A percentile compares a stretch with the other conserved stretches of the same genome.
These are phyloP conservation scores for Echinosophora koreensis DNA, from an alignment of 306 rosid genomes.

Conservation along the genomic window DNA sequence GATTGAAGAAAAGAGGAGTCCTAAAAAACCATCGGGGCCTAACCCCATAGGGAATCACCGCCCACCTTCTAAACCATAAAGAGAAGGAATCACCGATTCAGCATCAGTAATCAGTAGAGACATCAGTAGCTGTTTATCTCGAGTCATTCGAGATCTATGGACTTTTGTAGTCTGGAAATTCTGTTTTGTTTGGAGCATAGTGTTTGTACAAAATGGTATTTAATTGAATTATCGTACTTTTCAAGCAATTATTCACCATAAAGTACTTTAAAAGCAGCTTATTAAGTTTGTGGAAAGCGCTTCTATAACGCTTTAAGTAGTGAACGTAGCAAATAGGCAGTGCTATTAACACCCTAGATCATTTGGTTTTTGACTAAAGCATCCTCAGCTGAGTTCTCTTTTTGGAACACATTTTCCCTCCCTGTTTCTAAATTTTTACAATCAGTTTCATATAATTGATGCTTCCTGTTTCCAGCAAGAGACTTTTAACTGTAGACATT, in stretches of 20 bases:
- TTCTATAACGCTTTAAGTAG: not conserved
- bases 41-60: constrained; percentile 85
- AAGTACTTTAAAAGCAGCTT: constrained; percentile 1
- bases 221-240: constrained; percentile 44
- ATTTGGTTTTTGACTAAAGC: not conserved
- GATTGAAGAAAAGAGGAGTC: constrained; percentile 62
- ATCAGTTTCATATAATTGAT: not conserved
- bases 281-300: constrained; percentile 24
- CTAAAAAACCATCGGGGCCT: constrained; percentile 76
- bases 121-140: constrained; percentile 39
- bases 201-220: constrained; percentile 61
- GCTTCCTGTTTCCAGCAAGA: constrained; percentile 1
- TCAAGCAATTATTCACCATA: constrained; percentile 6
- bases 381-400: not conserved
- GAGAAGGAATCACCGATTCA: constrained; percentile 36
- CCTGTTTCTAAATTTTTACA: not conserved
- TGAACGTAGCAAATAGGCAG: not conserved
- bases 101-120: constrained; percentile 37
- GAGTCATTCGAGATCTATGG: constrained; percentile 31
- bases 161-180: constrained; percentile 43
- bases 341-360: not conserved
- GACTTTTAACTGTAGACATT: not conserved
- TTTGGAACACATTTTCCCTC: not conserved
- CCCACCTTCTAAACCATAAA: constrained; percentile 67
- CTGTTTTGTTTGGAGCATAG: constrained; percentile 45